Conservation (phyloP, 371 early-diverging fungal genomes). For the Enteropsectra breve region DNA sequence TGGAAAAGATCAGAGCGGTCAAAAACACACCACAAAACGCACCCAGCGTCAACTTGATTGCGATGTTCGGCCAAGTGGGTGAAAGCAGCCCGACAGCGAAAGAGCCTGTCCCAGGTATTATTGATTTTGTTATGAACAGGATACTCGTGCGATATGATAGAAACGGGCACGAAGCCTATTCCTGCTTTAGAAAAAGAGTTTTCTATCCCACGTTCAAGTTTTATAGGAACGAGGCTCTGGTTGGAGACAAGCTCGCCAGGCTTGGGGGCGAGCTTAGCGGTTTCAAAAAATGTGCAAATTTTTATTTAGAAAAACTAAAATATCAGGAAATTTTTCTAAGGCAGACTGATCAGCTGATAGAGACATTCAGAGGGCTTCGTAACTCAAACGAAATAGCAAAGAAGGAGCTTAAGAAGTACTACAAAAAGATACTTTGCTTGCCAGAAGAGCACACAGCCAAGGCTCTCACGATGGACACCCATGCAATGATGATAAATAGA, state of each 20-base stretch:
- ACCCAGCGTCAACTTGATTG: no score
- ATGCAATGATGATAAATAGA: constrained; percentile 12
- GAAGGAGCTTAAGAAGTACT: neutral
- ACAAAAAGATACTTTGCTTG: neutral
- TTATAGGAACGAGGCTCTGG: constrained; percentile 38
- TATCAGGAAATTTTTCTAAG: neutral
- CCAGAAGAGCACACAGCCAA: neutral
- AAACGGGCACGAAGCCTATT: constrained; percentile 28
- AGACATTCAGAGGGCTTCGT: neutral
- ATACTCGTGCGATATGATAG: constrained; percentile 38
- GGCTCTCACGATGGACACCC: neutral
- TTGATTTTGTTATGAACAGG: constrained; percentile 11
- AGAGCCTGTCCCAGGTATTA: no score
- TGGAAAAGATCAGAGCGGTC: no score
- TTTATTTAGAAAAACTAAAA: constrained; percentile 17
- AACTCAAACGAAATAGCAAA: neutral
- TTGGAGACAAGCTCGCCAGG: constrained; percentile 38
- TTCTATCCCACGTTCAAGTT: constrained; percentile 48
- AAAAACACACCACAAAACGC: no score
- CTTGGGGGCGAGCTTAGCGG: constrained; percentile 30
- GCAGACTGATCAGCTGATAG: neutral
- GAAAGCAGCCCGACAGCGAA: no score
- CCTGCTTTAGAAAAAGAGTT: constrained; percentile 51
- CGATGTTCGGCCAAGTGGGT: no score
- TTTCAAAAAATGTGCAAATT: constrained; percentile 16